Evolutionary conservation across 2,329 filamentous ascomycete species (phyloP).

Genomic region (Calonectria pseudoturangicola): DNA sequence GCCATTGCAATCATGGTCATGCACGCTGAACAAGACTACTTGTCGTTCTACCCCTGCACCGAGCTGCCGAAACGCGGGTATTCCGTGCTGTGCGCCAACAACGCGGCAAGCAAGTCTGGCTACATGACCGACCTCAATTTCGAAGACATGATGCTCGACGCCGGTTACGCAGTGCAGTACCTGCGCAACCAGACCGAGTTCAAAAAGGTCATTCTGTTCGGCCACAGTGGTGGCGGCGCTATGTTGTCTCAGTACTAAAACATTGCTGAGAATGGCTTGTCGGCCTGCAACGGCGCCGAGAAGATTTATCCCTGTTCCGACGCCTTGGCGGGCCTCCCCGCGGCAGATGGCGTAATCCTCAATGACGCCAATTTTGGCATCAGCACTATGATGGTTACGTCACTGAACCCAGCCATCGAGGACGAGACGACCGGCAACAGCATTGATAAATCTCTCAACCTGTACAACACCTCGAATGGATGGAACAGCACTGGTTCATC

Average conservation of each 20-base stretch:
- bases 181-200: slow-evolving; percentile 19
- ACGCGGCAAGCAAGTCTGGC: slow-evolving; percentile 27
- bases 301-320: slow-evolving; percentile 20
- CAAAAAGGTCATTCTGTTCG: slow-evolving; percentile 24
- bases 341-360: slow-evolving; percentile 21
- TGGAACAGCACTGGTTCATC: slow-evolving; percentile 24
- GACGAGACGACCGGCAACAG: slow-evolving; percentile 15
- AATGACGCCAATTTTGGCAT: slow-evolving; percentile 25
- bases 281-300: slow-evolving; percentile 22
- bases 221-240: slow-evolving; percentile 21
- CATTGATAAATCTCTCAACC: slow-evolving; percentile 25
- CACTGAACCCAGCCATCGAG: slow-evolving; percentile 17
- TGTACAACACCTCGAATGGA: slow-evolving; percentile 19
- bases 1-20: slow-evolving; percentile 23
- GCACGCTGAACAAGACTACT: slow-evolving; percentile 21
- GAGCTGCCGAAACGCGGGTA: slow-evolving; percentile 24
- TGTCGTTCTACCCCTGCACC: slow-evolving; percentile 21
- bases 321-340: slow-evolving; percentile 12
- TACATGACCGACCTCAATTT: slow-evolving; percentile 29
- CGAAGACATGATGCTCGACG: slow-evolving; percentile 27
- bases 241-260: slow-evolving; percentile 27
- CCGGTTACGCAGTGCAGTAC: slow-evolving; percentile 13
- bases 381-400: slow-evolving; percentile 19
- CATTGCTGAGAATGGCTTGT: slow-evolving; percentile 27
- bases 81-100: slow-evolving; percentile 17